These are phyloP conservation scores for Mycosarcoma mackinlayi DNA, from an alignment of 1,284 basidiomycete species.

Conservation along the genomic window DNA sequence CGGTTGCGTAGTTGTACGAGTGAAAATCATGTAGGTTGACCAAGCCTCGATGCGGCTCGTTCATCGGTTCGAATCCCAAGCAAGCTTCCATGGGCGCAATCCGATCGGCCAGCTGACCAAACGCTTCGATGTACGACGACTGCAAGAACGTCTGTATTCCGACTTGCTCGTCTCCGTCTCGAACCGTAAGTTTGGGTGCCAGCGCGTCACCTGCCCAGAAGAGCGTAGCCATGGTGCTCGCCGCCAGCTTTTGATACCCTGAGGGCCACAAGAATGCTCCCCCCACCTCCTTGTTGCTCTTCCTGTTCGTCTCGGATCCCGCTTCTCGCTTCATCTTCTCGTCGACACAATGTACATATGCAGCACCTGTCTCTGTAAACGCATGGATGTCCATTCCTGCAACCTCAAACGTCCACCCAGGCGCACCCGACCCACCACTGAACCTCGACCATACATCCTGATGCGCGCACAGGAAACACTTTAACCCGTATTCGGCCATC, in stretches of 20 bases:
- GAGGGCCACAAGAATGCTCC: constrained; percentile 67
- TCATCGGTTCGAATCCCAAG: constrained; percentile 89
- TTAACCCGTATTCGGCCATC: constrained; percentile 83
- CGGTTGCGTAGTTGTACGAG: constrained; percentile 87
- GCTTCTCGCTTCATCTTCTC: constrained; percentile 17
- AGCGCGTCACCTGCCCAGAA: constrained; percentile 73
- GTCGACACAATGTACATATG: constrained; percentile 60
- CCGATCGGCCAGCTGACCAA: constrained; percentile 76
- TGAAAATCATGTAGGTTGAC: constrained; percentile 84
- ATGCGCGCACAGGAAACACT: constrained; percentile 77
- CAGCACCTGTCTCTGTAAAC: constrained; percentile 58
- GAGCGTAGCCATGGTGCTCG: constrained; percentile 69
- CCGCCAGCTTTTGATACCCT: constrained; percentile 66
- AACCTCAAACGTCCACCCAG: constrained; percentile 74
- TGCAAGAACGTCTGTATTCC: constrained; percentile 85
- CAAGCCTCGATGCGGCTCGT: constrained; percentile 95
- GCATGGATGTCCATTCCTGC: constrained; percentile 54
- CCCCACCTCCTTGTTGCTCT: constrained; percentile 38
- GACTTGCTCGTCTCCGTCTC: constrained; percentile 38
- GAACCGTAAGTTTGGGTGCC: constrained; percentile 75
- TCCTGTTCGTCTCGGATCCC: background rate
- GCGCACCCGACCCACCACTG: constrained; percentile 77
- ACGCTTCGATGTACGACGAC: constrained; percentile 81
- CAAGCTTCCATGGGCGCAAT: constrained; percentile 82
- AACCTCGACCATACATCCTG: constrained; percentile 89